Percentiles rank a stretch among this genome's conserved stretches.
Evolutionary conservation across 805 yeast species (phyloP).

Genomic region (Candida anglica): DNA sequence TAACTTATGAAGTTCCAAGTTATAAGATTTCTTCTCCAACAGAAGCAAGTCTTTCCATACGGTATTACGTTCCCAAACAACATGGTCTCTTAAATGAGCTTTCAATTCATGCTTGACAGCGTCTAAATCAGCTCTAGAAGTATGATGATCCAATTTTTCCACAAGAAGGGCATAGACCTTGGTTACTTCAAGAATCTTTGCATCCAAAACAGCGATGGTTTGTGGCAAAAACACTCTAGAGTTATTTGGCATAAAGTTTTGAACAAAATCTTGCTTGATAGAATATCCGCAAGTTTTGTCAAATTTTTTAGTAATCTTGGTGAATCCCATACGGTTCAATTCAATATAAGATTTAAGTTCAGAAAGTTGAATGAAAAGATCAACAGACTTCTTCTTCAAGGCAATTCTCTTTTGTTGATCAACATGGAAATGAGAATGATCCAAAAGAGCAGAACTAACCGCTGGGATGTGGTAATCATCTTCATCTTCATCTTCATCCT

Average conservation of each 20-base stretch:
- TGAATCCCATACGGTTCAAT: conserved; percentile 82
- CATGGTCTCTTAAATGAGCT: conserved; percentile 75
- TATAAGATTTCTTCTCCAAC: conserved; percentile 35
- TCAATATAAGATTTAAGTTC: conserved; percentile 83
- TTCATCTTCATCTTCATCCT: conserved; percentile 23
- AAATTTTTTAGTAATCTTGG: conserved; percentile 86
- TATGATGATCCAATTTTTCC: conserved; percentile 32
- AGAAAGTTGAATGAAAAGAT: conserved; percentile 68
- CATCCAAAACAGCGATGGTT: conserved; percentile 36
- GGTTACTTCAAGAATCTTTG: conserved; percentile 49
- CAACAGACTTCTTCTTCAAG: conserved; percentile 60
- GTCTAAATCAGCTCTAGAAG: conserved; percentile 47
- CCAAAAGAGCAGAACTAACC: conserved; percentile 48
- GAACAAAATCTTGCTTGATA: conserved; percentile 56
- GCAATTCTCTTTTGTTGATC: conserved; percentile 55
- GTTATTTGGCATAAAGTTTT: conserved; percentile 36
- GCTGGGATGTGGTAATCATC: conserved; percentile 19
- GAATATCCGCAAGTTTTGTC: conserved; percentile 73
- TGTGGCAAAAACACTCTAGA: conserved; percentile 53
- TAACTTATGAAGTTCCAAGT: conserved; percentile 19
- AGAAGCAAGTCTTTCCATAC: conserved; percentile 98
- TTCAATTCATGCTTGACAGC: conserved; percentile 43
- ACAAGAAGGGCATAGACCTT: conserved; percentile 48
- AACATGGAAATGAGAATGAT: conserved; percentile 45
- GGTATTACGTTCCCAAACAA: conserved; percentile 95